Base-by-base conservation (phyloP, 495 filamentous ascomycete species). In the Trichoderma orchidacearum region DNA sequence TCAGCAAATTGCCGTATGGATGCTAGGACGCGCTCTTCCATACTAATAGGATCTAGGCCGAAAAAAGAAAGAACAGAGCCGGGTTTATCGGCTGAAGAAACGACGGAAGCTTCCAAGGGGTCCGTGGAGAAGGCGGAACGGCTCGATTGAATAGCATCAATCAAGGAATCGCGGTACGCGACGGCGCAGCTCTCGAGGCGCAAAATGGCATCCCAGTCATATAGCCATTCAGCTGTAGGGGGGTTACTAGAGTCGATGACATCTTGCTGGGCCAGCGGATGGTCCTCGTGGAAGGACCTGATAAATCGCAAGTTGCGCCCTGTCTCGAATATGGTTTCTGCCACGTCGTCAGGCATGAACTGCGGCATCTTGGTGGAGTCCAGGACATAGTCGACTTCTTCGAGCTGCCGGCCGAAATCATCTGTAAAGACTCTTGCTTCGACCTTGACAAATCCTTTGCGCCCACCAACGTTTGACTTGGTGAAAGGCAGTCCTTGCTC, bases 291-390 rank as follows among this genome's bases (percentile, higher is more conserved):
- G 62, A 86, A 81, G 12, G 70, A 72, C 56, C 82, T 80, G 18
- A 96, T 70, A 55, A 94, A 80, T 27, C 86, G 78, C 51, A 96
- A 68, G 61, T 85, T 90, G 59, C 81, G 78, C 1, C 88, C 90
- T 17, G 80, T 86, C 63, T 97, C 90, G 55, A 87, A 90, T 15
- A 90, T 79, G 13, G 75, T 66, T 28, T 78, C 71, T 11, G 82
- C 82, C 60, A 84, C 75, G 23, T 89, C 87, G 30, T 67, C 62
- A 0, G 80, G 76, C 11, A 92, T 74, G 58, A 88, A 88, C 0
- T 72, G 80, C 9, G 85, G 89, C 65, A 87, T 77, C 58, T 76
- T 77, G 9, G 75, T 70, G 53, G 76, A 72, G 51, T 82, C 75
- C 57, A 86, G 79, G 25, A 74, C 72, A 57, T 80, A 89, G 48